phyloP scores from a whole-genome alignment of 345 rosid genomes.

The Populus simonii region DNA sequence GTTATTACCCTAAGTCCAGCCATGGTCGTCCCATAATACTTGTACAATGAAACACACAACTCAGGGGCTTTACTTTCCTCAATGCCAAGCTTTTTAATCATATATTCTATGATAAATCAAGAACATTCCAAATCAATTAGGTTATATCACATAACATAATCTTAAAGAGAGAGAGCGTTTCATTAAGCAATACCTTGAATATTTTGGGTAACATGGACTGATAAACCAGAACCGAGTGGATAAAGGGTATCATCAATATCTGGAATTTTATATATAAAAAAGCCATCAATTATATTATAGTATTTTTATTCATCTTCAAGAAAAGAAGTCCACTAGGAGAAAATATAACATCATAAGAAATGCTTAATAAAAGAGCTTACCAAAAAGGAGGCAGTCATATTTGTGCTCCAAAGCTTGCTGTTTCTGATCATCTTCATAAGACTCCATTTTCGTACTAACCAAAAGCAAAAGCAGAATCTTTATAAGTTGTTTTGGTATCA shows the following conservation, averaged over 20 bases:
- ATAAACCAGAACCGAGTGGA: constrained; percentile 23
- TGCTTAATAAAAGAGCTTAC: constrained; percentile 5
- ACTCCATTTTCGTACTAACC: constrained; percentile 17
- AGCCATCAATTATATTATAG: background rate
- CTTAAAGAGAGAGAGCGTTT: background rate
- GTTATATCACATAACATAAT: background rate
- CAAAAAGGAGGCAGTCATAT: constrained; percentile 32
- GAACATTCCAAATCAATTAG: background rate
- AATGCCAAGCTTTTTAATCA: constrained; percentile 79
- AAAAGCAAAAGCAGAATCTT: too few species aligned
- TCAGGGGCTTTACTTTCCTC: constrained; percentile 52
- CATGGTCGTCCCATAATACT: constrained; percentile 47
- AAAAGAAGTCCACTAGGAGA: background rate
- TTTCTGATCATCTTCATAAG: constrained; percentile 2
- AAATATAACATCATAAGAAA: background rate
- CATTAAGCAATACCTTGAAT: constrained; percentile 18
- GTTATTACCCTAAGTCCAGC: constrained; percentile 61
- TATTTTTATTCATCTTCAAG: background rate
- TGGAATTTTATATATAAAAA: constrained; percentile 7
- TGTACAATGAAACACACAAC: constrained; percentile 65
- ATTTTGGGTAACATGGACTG: constrained; percentile 13
- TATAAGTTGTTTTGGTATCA: too few species aligned
- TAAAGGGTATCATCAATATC: constrained; percentile 39
- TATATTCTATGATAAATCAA: constrained; percentile 49
- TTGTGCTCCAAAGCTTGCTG: constrained; percentile 1